Evolutionary conservation across 2,329 filamentous ascomycete species (phyloP).

Genomic region (Claviceps pusilla): DNA sequence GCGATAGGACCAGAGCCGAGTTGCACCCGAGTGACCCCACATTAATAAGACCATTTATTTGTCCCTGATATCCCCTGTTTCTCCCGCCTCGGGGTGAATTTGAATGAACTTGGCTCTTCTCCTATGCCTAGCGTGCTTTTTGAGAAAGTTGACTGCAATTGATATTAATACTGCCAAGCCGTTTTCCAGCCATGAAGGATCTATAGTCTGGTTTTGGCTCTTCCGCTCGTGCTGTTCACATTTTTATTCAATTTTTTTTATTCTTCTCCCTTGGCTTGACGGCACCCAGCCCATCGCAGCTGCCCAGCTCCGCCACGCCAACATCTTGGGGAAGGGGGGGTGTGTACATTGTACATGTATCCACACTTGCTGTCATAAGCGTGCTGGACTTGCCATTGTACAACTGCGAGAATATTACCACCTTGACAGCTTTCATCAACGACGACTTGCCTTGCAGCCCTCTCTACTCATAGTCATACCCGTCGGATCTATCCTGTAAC

Average conservation of each 20-base stretch:
- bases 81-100: no score
- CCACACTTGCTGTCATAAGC: neutral
- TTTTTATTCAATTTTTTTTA: neutral
- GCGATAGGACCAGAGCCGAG: neutral
- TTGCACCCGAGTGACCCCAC: neutral
- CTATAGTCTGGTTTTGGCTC: neutral
- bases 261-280: neutral
- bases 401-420: neutral
- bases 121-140: no score
- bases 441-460: neutral
- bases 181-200: constrained; percentile 4
- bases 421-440: neutral
- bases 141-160: no score
- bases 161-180: neutral
- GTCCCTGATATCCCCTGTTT: no score
- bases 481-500: no score
- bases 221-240: neutral
- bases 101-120: no score
- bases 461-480: neutral
- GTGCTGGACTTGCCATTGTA: neutral
- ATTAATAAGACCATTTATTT: no score
- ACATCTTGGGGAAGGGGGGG: no score
- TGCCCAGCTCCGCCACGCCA: neutral
- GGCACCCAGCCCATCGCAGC: neutral
- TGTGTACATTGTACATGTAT: neutral